A percentile compares a stretch with the other conserved stretches of the same genome.
phyloP scores from a whole-genome alignment of 73 alveolate species.

The Diophrys sp. region DNA sequence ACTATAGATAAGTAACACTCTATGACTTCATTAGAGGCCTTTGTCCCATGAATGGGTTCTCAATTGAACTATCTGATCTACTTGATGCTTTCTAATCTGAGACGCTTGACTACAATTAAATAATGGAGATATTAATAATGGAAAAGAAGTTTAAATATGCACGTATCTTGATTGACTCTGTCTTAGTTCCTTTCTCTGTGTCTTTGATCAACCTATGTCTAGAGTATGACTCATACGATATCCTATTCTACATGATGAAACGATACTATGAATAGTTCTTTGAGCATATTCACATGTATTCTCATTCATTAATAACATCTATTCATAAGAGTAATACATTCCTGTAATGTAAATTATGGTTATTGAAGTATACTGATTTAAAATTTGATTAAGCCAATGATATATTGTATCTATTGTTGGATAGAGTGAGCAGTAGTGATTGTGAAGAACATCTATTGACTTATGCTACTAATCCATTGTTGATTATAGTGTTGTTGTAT shows the following conservation, averaged over 20 bases:
- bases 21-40: too few species aligned
- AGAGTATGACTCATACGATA: background rate
- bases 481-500: background rate
- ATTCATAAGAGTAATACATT: background rate
- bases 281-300: background rate
- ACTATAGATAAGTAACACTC: too few species aligned
- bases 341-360: background rate
- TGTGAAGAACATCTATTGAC: background rate
- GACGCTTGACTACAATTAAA: too few species aligned
- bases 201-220: background rate
- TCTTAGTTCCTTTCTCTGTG: background rate
- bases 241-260: background rate
- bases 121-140: background rate
- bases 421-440: background rate
- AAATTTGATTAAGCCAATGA: background rate
- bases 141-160: background rate
- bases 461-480: background rate
- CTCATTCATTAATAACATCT: background rate
- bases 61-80: too few species aligned
- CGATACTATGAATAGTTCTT: background rate
- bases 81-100: too few species aligned
- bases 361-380: background rate
- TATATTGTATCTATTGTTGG: background rate
- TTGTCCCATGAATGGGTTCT: too few species aligned
- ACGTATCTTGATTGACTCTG: background rate